Conservation (phyloP, 768 basidiomycete species). For the Sutorius australiensis region DNA sequence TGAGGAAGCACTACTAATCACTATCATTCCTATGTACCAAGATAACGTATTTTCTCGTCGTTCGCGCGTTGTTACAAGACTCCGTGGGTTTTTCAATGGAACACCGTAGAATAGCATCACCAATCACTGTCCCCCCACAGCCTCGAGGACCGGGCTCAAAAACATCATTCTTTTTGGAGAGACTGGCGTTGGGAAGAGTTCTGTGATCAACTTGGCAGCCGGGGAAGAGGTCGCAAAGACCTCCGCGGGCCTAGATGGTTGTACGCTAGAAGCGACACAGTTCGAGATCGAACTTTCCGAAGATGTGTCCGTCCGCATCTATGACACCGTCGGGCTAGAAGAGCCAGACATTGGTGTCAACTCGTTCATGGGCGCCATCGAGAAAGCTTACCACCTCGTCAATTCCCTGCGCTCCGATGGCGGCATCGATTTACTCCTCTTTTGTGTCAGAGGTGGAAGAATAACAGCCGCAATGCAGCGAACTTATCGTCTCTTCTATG, state of each 20-base stretch:
- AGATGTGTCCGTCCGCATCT: not conserved
- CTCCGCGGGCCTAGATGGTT: not conserved
- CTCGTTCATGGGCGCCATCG: constrained; percentile 5
- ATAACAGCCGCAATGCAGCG: constrained; percentile 6
- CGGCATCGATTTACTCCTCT: constrained; percentile 15
- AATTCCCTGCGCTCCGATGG: not conserved
- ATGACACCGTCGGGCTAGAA: constrained; percentile 10
- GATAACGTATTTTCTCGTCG: not conserved
- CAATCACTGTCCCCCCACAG: not conserved
- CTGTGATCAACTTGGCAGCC: constrained; percentile 8
- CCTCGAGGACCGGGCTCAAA: not conserved
- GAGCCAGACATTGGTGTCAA: constrained; percentile 6
- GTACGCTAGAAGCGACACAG: not conserved
- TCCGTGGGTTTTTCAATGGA: not conserved
- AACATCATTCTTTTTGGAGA: constrained; percentile 9
- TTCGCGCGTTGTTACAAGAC: not conserved
- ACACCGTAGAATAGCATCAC: not conserved
- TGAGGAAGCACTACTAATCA: too few relatives aligned
- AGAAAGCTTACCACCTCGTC: constrained; percentile 10
- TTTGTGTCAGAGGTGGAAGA: constrained; percentile 9
- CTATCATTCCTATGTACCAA: not conserved
- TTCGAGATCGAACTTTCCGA: not conserved
- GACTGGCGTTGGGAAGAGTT: constrained; percentile 9
- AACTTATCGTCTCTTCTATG: constrained; percentile 13
- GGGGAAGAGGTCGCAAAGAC: not conserved